Evolutionary conservation across 805 yeast genomes (phyloP).

Genomic region (Wickerhamiella allomyrinae): DNA sequence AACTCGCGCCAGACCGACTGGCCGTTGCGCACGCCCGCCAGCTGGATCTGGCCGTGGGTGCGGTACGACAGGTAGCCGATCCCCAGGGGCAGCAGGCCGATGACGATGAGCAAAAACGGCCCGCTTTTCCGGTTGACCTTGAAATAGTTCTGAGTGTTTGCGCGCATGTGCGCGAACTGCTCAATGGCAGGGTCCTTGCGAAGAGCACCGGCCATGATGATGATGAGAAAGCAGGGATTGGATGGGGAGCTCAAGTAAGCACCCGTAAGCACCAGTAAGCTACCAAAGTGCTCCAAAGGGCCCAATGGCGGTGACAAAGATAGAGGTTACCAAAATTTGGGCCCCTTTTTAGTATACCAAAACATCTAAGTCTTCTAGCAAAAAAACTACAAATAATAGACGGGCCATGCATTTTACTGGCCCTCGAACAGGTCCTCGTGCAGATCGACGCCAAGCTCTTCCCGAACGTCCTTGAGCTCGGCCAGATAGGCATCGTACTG

Average conservation of each 20-base stretch:
- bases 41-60: conserved; percentile 21
- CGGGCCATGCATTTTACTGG: conserved; percentile 6
- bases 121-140: conserved; percentile 20
- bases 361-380: too few species aligned
- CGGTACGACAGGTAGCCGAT: conserved; percentile 24
- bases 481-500: conserved; percentile 94
- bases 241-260: too few species aligned
- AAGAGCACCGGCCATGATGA: conserved; percentile 21
- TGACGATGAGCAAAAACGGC: conserved; percentile 19
- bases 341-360: too few species aligned
- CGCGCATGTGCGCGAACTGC: conserved; percentile 24
- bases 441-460: conserved; percentile 83
- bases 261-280: too few species aligned
- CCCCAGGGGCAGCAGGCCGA: conserved; percentile 24
- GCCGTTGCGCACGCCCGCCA: conserved; percentile 17
- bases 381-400: neutral
- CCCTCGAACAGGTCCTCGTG: conserved; percentile 66
- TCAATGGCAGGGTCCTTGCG: conserved; percentile 24
- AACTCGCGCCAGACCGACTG: conserved; percentile 16
- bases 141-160: conserved; percentile 20
- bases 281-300: too few species aligned
- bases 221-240: neutral
- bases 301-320: too few species aligned
- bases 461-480: conserved; percentile 81
- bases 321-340: too few species aligned